Conservation (phyloP, 306 rosid genomes). For the Glycine latifolia region DNA sequence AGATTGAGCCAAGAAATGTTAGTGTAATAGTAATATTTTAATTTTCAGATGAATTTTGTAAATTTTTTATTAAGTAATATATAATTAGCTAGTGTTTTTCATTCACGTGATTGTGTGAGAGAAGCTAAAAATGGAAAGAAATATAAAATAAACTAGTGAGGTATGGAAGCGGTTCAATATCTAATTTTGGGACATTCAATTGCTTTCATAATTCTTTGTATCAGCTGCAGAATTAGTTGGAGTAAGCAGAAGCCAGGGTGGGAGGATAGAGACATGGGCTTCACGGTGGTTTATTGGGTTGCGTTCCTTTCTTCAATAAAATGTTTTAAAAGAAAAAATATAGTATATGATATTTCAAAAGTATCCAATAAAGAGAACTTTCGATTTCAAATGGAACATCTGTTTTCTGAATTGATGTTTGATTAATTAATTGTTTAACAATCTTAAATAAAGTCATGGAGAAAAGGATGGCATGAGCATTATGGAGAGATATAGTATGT, state of each 20-base stretch:
- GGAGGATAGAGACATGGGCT: constrained; percentile 49
- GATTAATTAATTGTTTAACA: constrained; percentile 7
- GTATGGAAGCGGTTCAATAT: not conserved
- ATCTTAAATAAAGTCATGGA: constrained; percentile 31
- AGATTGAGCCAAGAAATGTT: constrained; percentile 31
- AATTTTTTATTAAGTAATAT: not conserved
- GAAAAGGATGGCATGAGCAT: constrained; percentile 41
- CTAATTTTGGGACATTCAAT: constrained; percentile 34
- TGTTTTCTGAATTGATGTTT: constrained; percentile 20
- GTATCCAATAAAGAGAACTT: constrained; percentile 1
- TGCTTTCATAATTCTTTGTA: constrained; percentile 40
- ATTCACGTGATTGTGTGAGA: constrained; percentile 2
- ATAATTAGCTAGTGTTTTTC: not conserved
- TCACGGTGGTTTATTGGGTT: constrained; percentile 54
- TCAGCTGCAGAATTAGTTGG: constrained; percentile 46
- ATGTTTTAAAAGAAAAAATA: not conserved
- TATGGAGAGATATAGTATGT: constrained; percentile 1
- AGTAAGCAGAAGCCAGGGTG: constrained; percentile 50
- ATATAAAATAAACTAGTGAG: constrained; percentile 24
- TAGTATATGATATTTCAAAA: constrained; percentile 27
- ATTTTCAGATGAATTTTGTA: not conserved
- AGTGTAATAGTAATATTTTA: not conserved
- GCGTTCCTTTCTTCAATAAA: constrained; percentile 40
- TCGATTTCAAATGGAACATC: constrained; percentile 17
- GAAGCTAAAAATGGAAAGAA: constrained; percentile 39